phyloP scores from a whole-genome alignment of 345 rosid genomes.

The Pseudoturritis turrita region DNA sequence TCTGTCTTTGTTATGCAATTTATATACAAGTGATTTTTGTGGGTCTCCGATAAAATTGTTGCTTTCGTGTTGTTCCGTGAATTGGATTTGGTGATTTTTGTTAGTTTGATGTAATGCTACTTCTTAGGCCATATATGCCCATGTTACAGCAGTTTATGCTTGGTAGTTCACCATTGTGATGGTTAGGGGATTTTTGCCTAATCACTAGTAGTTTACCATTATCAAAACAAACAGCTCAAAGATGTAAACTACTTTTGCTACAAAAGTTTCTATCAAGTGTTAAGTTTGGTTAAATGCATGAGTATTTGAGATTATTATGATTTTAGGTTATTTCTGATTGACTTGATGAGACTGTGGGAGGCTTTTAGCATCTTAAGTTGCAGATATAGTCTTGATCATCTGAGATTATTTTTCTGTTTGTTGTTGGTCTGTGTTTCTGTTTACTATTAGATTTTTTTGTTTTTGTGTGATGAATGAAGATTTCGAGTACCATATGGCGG shows the following conservation, averaged over 20 bases:
- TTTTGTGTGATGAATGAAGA: not conserved
- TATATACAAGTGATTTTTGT: not conserved
- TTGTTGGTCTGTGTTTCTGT: not conserved
- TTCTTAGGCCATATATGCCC: not conserved
- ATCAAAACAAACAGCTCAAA: not conserved
- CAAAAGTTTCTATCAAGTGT: not conserved
- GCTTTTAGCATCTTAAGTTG: conserved; percentile 7
- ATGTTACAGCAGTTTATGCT: not conserved
- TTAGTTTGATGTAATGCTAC: not conserved
- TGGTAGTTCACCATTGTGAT: not conserved
- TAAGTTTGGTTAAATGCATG: not conserved
- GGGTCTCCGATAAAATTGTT: not conserved
- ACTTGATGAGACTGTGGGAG: not conserved
- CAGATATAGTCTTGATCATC: not conserved
- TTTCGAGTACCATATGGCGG: not conserved
- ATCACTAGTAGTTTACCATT: not conserved
- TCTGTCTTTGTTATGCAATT: not conserved
- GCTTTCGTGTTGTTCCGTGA: not conserved
- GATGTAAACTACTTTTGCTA: not conserved
- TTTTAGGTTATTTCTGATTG: not conserved
- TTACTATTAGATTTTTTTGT: not conserved
- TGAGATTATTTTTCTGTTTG: conserved; percentile 8
- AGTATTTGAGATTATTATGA: not conserved
- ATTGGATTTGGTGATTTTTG: not conserved
- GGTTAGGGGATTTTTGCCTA: not conserved